These are phyloP conservation scores for Ustilago shanxiensis DNA, from an alignment of 1,284 basidiomycete genomes.

Conservation along the genomic window DNA sequence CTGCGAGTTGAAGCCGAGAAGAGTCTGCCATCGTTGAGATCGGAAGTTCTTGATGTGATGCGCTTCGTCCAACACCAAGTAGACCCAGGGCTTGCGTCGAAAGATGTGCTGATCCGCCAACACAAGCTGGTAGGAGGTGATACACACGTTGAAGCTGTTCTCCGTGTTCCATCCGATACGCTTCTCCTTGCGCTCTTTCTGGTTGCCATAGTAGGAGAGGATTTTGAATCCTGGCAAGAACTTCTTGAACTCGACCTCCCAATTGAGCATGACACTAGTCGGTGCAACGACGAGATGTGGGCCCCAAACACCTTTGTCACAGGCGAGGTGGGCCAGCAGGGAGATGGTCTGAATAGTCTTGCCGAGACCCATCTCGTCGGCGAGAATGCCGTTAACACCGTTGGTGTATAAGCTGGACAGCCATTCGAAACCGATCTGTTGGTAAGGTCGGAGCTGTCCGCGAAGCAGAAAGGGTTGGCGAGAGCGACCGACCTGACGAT, in stretches of 20 bases:
- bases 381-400: slow-evolving; percentile 90
- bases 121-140: slow-evolving; percentile 91
- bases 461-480: slow-evolving; percentile 85
- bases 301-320: slow-evolving; percentile 94
- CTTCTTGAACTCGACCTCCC: slow-evolving; percentile 99
- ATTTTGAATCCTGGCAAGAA: slow-evolving; percentile 94
- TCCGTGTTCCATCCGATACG: slow-evolving; percentile 94
- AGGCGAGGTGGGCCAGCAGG: slow-evolving; percentile 90
- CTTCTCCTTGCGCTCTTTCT: slow-evolving; percentile 91
- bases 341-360: slow-evolving; percentile 98
- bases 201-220: slow-evolving; percentile 90
- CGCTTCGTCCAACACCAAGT: slow-evolving; percentile 95
- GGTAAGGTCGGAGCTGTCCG: slow-evolving; percentile 90
- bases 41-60: slow-evolving; percentile 99
- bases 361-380: slow-evolving; percentile 75
- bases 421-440: slow-evolving; percentile 95
- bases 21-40: slow-evolving; percentile 92
- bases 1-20: slow-evolving; percentile 93
- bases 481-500: slow-evolving; percentile 32
- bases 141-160: slow-evolving; percentile 92
- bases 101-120: slow-evolving; percentile 93
- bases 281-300: slow-evolving; percentile 96
- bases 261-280: slow-evolving; percentile 93
- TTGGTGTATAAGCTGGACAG: slow-evolving; percentile 88
- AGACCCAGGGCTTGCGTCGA: slow-evolving; percentile 94